phyloP scores from a whole-genome alignment of 1,139 yeast genomes.

The Pichia sp. region DNA sequence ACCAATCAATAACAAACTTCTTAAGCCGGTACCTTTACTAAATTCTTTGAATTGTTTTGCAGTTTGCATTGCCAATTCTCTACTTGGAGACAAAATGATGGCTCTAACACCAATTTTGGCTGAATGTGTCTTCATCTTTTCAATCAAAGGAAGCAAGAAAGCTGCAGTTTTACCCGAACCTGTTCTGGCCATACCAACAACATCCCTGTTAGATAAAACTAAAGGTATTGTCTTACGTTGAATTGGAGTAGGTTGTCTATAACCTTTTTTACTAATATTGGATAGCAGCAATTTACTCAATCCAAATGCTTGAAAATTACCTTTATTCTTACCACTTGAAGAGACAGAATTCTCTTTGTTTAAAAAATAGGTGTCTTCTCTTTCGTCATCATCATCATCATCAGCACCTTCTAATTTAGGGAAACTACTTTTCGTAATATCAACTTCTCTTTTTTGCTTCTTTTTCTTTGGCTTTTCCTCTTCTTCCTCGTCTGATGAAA shows the following conservation, averaged over 20 bases:
- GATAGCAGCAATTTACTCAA: constrained; percentile 60
- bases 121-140: constrained; percentile 71
- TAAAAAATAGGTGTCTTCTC: constrained; percentile 35
- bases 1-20: constrained; percentile 80
- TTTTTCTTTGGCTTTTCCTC: constrained; percentile 16
- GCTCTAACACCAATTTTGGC: constrained; percentile 90
- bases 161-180: constrained; percentile 99
- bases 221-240: constrained; percentile 93
- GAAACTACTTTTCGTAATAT: not conserved
- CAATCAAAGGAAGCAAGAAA: constrained; percentile 87
- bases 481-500: constrained; percentile 36
- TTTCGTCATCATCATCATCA: constrained; percentile 19
- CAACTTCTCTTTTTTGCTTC: constrained; percentile 3
- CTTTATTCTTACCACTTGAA: constrained; percentile 47
- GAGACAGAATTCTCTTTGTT: constrained; percentile 42
- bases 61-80: constrained; percentile 93
- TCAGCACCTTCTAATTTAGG: constrained; percentile 59
- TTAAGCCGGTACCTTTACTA: constrained; percentile 72
- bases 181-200: constrained; percentile 98
- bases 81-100: constrained; percentile 79
- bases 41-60: constrained; percentile 85
- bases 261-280: constrained; percentile 80
- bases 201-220: constrained; percentile 80
- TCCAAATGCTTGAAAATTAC: constrained; percentile 88
- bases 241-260: constrained; percentile 93